A percentile compares a stretch with the other conserved stretches of the same genome.
phyloP scores from a whole-genome alignment of 2,329 filamentous ascomycete genomes.

The Alternaria triticina region DNA sequence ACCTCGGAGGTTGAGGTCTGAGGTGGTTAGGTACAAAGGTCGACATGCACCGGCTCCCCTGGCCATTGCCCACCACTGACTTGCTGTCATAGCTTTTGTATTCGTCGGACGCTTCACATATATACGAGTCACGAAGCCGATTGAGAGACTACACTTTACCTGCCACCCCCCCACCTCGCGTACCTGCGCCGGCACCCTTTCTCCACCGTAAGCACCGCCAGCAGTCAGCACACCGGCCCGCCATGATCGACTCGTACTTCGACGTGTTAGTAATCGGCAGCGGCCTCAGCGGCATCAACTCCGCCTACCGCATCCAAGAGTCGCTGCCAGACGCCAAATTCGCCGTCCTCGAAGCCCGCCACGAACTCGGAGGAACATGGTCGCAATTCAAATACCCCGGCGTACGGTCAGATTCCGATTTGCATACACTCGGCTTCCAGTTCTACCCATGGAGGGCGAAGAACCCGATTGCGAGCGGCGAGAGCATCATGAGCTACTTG shows the following conservation, averaged over 20 bases:
- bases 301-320: conserved; percentile 72
- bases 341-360: conserved; percentile 71
- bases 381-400: conserved; percentile 78
- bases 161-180: neutral
- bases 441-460: conserved; percentile 71
- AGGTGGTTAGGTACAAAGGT: neutral
- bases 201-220: neutral
- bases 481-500: conserved; percentile 54
- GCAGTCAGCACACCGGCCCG: neutral
- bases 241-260: conserved; percentile 34
- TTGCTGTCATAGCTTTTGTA: neutral
- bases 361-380: conserved; percentile 77
- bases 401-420: conserved; percentile 61
- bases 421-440: conserved; percentile 64
- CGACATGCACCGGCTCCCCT: conserved; percentile 5
- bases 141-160: neutral
- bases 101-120: neutral
- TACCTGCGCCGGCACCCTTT: neutral
- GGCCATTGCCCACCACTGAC: neutral
- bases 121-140: neutral
- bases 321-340: conserved; percentile 64
- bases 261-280: conserved; percentile 71
- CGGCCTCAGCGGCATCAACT: conserved; percentile 77
- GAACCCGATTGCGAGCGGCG: conserved; percentile 54
- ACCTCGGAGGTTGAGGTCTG: neutral